Base-by-base conservation (phyloP, 345 rosid genomes). In the Syzygium jambos region DNA sequence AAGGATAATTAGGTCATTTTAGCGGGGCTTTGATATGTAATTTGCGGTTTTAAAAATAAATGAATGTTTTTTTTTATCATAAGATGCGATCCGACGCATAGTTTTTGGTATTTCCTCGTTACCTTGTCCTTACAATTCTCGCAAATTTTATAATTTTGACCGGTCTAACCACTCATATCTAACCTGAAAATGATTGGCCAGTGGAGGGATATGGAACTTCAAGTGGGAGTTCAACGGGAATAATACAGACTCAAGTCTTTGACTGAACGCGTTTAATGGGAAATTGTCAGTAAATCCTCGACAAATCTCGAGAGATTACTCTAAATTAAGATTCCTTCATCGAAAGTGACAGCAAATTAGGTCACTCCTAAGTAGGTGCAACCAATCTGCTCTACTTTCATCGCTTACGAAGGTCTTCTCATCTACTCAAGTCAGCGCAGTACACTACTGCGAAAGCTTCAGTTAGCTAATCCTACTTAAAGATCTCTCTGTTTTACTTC, bases 271-370 rank as follows among this genome's bases (percentile, higher is more conserved):
- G 49, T 73, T 73, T 49, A 38, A 73, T 7, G 1, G 80, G 80
- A 85, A 87, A 86, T 82, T 85, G 94, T 89, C 89, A 90, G 93
- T 61, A 91, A 90, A 91, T 92, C 91, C 16, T 86, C 55, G 51
- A 86, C 89, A 90, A 89, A 92, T 91, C 92, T 87, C 80, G 92
- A 91, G 92, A 91, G 91, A 89, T 89, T 90, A 91, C 83, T 82
- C 54, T 51, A 85, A 54, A n/a, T 30, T 25, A 51, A 88, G n/a
- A 73, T 86, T 86, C 87, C 59, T 87, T 88, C 65, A 78, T 52
- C 23, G 90, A 89, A 90, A 85, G 52, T 85, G 88, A 89, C 94
- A 89, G 89, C 93, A 84, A 87, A 86, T 57, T 21, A 7, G 34
- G 59, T 52, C 49, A 73, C 73, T 87, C 73, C 85, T 56, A 55